phyloP scores from a whole-genome alignment of 768 basidiomycete genomes.

The Suillus placidus region DNA sequence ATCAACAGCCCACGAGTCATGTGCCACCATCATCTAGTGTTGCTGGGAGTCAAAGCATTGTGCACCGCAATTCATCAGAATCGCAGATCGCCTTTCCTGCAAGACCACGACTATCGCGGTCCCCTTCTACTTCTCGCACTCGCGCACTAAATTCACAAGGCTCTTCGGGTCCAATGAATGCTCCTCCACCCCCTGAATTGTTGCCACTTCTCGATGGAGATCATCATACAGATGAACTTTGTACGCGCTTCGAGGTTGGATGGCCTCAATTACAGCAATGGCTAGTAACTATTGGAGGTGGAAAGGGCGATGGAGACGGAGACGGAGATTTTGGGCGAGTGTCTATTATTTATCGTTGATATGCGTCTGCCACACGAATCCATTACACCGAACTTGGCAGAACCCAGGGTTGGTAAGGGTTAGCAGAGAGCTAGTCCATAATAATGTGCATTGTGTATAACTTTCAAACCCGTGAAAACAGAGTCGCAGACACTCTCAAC shows the following conservation, averaged over 20 bases:
- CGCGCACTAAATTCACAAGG: conserved; percentile 29
- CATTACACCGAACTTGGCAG: not conserved
- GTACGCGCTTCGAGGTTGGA: conserved; percentile 77
- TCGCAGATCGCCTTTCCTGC: not conserved
- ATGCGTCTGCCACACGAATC: not conserved
- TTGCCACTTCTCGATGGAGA: conserved; percentile 76
- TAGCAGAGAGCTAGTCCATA: too few relatives aligned
- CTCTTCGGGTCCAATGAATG: conserved; percentile 23
- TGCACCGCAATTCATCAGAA: not conserved
- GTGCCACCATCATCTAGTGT: conserved; percentile 17
- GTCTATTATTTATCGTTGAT: conserved; percentile 75
- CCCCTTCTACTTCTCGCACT: conserved; percentile 56
- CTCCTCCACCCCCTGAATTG: conserved; percentile 54
- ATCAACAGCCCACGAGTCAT: conserved; percentile 19
- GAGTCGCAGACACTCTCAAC: too few relatives aligned
- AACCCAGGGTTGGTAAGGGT: too few relatives aligned
- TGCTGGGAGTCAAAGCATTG: conserved; percentile 16
- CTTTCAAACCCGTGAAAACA: too few relatives aligned
- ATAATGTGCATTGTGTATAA: too few relatives aligned
- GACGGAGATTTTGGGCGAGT: conserved; percentile 65
- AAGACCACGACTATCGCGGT: conserved; percentile 50
- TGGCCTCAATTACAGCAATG: conserved; percentile 83
- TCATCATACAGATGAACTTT: conserved; percentile 91
- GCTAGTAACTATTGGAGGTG: conserved; percentile 63
- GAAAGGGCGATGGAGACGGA: conserved; percentile 52